Conservation (phyloP, 2,329 filamentous ascomycete species). For the Nigrospora oryzae region DNA sequence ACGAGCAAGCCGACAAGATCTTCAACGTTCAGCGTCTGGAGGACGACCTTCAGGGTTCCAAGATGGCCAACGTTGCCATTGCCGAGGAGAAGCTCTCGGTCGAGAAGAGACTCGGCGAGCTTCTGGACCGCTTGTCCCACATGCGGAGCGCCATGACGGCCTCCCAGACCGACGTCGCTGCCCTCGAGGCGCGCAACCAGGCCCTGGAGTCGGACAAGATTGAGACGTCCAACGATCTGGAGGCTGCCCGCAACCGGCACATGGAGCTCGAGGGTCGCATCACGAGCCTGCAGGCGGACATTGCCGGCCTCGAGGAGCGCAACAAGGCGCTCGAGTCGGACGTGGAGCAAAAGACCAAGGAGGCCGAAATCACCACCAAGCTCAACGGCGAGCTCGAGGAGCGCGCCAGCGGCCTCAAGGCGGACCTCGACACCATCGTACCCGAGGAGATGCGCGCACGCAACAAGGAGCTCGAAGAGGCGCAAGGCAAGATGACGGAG, state of each 20-base stretch:
- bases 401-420: not conserved
- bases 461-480: not conserved
- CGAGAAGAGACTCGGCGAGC: not conserved
- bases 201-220: not conserved
- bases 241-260: not conserved
- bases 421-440: not conserved
- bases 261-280: not conserved
- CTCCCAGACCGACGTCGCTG: not conserved
- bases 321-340: not conserved
- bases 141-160: not conserved
- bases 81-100: not conserved
- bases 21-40: constrained; percentile 11
- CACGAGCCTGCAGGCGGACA: not conserved
- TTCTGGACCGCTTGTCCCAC: not conserved
- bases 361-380: not conserved
- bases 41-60: constrained; percentile 1
- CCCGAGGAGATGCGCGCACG: not conserved
- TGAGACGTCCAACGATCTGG: not conserved
- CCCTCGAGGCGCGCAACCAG: not conserved
- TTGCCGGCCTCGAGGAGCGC: not conserved
- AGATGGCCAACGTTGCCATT: not conserved
- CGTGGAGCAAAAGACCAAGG: constrained; percentile 1
- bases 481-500: not conserved
- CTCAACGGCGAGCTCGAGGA: not conserved
- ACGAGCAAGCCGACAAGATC: constrained; percentile 15